phyloP scores from a whole-genome alignment of 2,329 filamentous ascomycete species.

The Lachnellula occidentalis region DNA sequence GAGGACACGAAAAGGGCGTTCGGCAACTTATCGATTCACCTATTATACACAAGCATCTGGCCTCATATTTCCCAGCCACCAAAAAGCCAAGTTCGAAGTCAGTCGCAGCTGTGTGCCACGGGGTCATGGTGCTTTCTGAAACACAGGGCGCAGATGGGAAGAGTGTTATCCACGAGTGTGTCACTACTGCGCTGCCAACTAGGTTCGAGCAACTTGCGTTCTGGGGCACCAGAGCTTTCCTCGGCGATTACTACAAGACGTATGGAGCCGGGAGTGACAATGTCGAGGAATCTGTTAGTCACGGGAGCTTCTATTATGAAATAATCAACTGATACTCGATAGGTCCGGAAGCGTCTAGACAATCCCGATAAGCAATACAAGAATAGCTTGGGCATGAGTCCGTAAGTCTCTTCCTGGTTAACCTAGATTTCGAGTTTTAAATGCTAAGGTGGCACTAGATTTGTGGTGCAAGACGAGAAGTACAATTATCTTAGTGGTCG shows the following conservation, averaged over 20 bases:
- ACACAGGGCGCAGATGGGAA: conserved; percentile 37
- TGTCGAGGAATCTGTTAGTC: conserved; percentile 41
- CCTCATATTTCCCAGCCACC: conserved; percentile 43
- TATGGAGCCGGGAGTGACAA: conserved; percentile 46
- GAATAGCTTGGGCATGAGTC: conserved; percentile 36
- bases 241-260: conserved; percentile 53
- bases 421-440: background rate
- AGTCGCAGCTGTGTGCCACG: conserved; percentile 47
- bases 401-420: conserved; percentile 33
- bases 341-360: conserved; percentile 41
- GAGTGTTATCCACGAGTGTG: conserved; percentile 42
- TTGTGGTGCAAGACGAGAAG: conserved; percentile 43
- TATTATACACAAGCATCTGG: conserved; percentile 39
- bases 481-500: conserved; percentile 46
- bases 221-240: conserved; percentile 42
- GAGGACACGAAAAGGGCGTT: conserved; percentile 48
- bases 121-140: conserved; percentile 45
- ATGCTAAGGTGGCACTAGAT: conserved; percentile 28
- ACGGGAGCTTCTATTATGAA: background rate
- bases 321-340: background rate
- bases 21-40: conserved; percentile 46
- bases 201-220: conserved; percentile 45
- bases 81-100: conserved; percentile 39
- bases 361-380: conserved; percentile 40
- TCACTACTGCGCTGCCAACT: conserved; percentile 44